Conservation (phyloP, 768 basidiomycete species). For the Omphalotus guepiniiformis region DNA sequence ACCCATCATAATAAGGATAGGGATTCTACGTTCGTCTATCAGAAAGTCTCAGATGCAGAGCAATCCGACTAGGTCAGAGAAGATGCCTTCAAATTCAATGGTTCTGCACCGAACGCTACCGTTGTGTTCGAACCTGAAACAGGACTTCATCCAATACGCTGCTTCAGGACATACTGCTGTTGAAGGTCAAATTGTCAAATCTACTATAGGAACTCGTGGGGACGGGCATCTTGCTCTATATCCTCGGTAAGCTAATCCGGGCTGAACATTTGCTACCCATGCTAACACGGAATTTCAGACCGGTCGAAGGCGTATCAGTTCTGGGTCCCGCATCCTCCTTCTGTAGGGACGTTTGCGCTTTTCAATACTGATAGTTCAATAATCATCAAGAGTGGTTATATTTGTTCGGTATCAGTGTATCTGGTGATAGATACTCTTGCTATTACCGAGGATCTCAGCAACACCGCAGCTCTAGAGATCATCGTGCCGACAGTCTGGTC, state of each 20-base stretch:
- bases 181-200: conserved; percentile 41
- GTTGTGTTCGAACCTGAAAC: conserved; percentile 32
- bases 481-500: conserved; percentile 39
- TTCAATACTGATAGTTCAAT: conserved; percentile 40
- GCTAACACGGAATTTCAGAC: conserved; percentile 26
- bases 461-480: conserved; percentile 40
- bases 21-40: no score
- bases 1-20: no score
- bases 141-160: conserved; percentile 34
- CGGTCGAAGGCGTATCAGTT: conserved; percentile 46
- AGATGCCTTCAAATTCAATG: conserved; percentile 38
- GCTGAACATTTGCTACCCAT: neutral
- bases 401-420: conserved; percentile 36
- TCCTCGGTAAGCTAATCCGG: conserved; percentile 32
- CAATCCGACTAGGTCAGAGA: no score
- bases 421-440: conserved; percentile 33
- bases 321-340: conserved; percentile 44
- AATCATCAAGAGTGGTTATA: conserved; percentile 47
- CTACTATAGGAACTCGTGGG: conserved; percentile 44
- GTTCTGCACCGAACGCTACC: conserved; percentile 22
- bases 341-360: conserved; percentile 29
- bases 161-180: conserved; percentile 30
- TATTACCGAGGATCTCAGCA: conserved; percentile 41
- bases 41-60: no score
- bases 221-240: conserved; percentile 34